Base-by-base conservation (phyloP, 192 early-diverging fungal species). In the Coemansia sp. region DNA sequence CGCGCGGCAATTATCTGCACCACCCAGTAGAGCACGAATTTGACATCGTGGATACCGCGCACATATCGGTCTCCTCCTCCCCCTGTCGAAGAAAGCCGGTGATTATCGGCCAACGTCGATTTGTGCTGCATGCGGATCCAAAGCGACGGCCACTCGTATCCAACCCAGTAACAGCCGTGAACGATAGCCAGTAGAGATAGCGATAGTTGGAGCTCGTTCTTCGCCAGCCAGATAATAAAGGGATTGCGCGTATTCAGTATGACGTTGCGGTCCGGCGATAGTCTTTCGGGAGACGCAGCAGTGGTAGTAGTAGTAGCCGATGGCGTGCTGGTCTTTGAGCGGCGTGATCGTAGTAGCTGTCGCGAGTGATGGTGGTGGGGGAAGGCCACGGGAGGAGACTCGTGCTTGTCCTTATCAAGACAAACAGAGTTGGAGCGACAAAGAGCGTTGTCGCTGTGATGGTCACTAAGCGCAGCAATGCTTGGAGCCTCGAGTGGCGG, bases 21-120 rank as follows among this genome's bases (percentile, higher is more conserved):
- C 25, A 90, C 73, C 89, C 89, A 92, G 70, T 87, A 87, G 29
- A 53, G 56, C 6, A 91, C 83, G 67, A 91, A 88, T 32, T 80
- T 85, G n/a, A 83, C 38, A 60, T 93, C 90, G 17, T 87, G 65
- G 7, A 38, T 39, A 15, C 90, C 89, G 37, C 78, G 68, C 32
- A 75, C 73, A 20, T 63, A 81, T 20, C 59, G 49, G 14, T 27
- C 40, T n/a, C 42, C 49, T 10, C 19, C 57, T 22, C 10, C 24
- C 2, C 22, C 46, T n/a, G n/a, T n/a, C n/a, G n/a, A n/a, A n/a
- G n/a, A n/a, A n/a, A n/a, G n/a, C n/a, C n/a, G n/a, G 17, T 43
- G 37, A 15, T 39, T 54, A 35, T 41, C 49, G 8, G 59, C 64
- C 24, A 36, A 27, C 8, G 22, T 45, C 10, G 67, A 40, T 31